Percentiles rank a stretch among this genome's conserved stretches.
Evolutionary conservation across 1,284 basidiomycete species (phyloP).

Genomic region (Ganoderma sp.): DNA sequence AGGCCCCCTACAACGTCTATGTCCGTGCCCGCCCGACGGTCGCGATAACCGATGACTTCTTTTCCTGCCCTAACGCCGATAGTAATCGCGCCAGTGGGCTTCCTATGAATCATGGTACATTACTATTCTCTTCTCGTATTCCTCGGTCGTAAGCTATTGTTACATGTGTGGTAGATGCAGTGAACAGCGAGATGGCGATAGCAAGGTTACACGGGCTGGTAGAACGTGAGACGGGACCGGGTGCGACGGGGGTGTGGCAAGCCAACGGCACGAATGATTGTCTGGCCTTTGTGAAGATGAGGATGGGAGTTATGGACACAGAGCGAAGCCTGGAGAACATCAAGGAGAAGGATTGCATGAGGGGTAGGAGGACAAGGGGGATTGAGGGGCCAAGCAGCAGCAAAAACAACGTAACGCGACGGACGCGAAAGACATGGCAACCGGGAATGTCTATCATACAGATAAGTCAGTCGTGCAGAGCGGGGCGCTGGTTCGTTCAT

Average conservation of each 20-base stretch:
- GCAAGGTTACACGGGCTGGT: slow-evolving; percentile 39
- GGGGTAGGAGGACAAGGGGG: slow-evolving; percentile 19
- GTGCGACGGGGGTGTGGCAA: slow-evolving; percentile 28
- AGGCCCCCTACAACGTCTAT: background rate
- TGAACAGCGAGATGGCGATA: slow-evolving; percentile 42
- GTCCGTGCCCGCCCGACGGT: background rate
- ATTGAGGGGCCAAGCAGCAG: slow-evolving; percentile 15
- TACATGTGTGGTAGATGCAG: slow-evolving; percentile 44
- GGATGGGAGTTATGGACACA: background rate
- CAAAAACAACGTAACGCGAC: slow-evolving; percentile 14
- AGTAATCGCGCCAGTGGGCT: background rate
- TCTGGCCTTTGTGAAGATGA: background rate
- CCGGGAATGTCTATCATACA: slow-evolving; percentile 34
- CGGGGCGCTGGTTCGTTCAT: slow-evolving; percentile 33
- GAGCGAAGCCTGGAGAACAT: background rate
- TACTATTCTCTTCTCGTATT: slow-evolving; percentile 33
- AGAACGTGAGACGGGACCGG: slow-evolving; percentile 24
- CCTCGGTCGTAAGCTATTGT: slow-evolving; percentile 42
- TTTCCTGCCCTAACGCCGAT: background rate
- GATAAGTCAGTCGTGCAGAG: slow-evolving; percentile 28
- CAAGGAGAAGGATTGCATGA: slow-evolving; percentile 5
- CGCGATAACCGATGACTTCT: background rate
- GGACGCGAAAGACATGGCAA: slow-evolving; percentile 17
- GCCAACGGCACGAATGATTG: slow-evolving; percentile 15
- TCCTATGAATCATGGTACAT: slow-evolving; percentile 30